phyloP scores from a whole-genome alignment of 2,329 filamentous ascomycete genomes.

The Penicillium capsulatum region DNA sequence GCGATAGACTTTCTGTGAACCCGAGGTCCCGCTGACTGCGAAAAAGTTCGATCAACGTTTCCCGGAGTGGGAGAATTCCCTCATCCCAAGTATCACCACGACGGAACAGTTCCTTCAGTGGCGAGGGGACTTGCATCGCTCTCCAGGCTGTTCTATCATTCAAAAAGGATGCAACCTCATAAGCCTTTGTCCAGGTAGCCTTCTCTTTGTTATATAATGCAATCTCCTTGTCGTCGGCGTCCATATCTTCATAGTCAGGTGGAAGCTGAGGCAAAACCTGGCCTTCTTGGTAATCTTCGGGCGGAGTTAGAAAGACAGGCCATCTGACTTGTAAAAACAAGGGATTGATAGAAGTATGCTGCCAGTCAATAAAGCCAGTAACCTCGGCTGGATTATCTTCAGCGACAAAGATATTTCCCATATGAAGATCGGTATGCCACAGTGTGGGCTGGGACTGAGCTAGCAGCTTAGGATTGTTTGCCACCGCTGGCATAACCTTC shows the following conservation, averaged over 20 bases:
- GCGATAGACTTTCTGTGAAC: slow-evolving; percentile 19
- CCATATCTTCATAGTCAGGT: slow-evolving; percentile 16
- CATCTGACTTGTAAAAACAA: slow-evolving; percentile 19
- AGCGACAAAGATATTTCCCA: slow-evolving; percentile 32
- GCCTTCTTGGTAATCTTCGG: slow-evolving; percentile 16
- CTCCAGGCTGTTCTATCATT: slow-evolving; percentile 12
- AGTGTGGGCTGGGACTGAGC: slow-evolving; percentile 12
- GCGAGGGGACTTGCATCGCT: slow-evolving; percentile 1
- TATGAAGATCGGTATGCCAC: slow-evolving; percentile 21
- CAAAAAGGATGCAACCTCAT: slow-evolving; percentile 20
- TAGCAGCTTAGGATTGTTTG: slow-evolving; percentile 8
- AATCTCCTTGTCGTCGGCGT: slow-evolving; percentile 14
- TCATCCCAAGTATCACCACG: slow-evolving; percentile 21
- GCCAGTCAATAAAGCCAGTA: slow-evolving; percentile 18
- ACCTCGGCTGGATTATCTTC: slow-evolving; percentile 16
- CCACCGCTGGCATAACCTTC: slow-evolving; percentile 4
- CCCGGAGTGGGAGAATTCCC: slow-evolving; percentile 26
- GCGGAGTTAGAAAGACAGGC: slow-evolving; percentile 18
- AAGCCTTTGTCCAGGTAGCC: slow-evolving; percentile 20
- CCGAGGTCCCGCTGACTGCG: slow-evolving; percentile 18
- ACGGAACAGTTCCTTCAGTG: slow-evolving; percentile 21
- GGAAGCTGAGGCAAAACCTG: slow-evolving; percentile 15
- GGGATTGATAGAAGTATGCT: slow-evolving; percentile 20
- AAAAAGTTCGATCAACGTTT: slow-evolving; percentile 23
- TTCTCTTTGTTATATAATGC: slow-evolving; percentile 6